Percentiles rank a stretch among this genome's conserved stretches.
These are phyloP conservation scores for Hygrocybe punicea DNA, from an alignment of 768 basidiomycete genomes.

Conservation along the genomic window DNA sequence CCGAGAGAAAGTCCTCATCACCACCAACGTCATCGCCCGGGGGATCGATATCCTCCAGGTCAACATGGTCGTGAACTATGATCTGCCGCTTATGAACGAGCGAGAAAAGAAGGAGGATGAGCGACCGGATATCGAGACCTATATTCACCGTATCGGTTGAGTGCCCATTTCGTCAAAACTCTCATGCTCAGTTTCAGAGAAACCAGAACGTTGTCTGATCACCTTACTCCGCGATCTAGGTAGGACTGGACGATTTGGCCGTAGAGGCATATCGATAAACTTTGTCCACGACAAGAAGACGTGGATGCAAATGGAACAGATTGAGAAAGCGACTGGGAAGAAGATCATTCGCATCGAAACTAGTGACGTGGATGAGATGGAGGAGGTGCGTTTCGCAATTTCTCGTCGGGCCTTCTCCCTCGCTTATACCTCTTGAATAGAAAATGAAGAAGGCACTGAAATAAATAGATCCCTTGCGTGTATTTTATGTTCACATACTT, in stretches of 20 bases:
- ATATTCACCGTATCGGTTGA: constrained; percentile 95
- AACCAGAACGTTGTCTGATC: too few species aligned
- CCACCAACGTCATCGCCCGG: constrained; percentile 96
- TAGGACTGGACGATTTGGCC: constrained; percentile 95
- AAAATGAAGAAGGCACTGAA: constrained; percentile 82
- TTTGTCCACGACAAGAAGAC: constrained; percentile 91
- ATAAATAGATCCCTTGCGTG: constrained; percentile 25
- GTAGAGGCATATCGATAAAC: constrained; percentile 95
- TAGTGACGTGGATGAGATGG: constrained; percentile 89
- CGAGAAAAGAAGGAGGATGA: constrained; percentile 51
- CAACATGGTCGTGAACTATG: constrained; percentile 99
- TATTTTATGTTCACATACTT: not conserved
- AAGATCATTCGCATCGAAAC: constrained; percentile 86
- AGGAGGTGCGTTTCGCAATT: constrained; percentile 57
- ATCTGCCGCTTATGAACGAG: constrained; percentile 83
- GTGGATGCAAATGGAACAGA: constrained; percentile 85
- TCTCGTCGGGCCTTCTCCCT: constrained; percentile 2
- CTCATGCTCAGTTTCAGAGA: not conserved
- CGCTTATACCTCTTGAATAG: constrained; percentile 32
- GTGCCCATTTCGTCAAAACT: constrained; percentile 29
- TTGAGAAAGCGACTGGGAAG: constrained; percentile 74
- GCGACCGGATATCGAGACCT: constrained; percentile 90
- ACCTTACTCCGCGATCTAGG: constrained; percentile 44
- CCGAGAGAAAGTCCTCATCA: constrained; percentile 90
- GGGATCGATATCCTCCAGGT: constrained; percentile 99